A percentile compares a stretch with the other conserved stretches of the same genome.
phyloP scores from a whole-genome alignment of 176 grass and related monocot species.

The Carex myosuroides region DNA sequence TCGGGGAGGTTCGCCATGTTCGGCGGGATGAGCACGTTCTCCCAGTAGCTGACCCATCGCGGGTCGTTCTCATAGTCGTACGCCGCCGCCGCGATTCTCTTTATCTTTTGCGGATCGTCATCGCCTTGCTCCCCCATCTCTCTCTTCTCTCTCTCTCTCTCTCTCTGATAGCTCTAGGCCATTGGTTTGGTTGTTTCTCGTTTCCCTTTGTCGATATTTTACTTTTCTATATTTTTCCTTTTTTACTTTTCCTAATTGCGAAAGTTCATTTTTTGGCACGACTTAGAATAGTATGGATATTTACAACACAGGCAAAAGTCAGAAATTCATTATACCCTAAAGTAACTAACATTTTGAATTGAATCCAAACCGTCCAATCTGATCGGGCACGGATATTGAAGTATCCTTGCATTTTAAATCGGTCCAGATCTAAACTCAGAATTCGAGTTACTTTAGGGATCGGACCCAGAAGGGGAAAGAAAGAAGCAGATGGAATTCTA shows the following conservation, averaged over 20 bases:
- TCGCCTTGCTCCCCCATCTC: conserved; percentile 22
- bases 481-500: background rate
- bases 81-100: conserved; percentile 32
- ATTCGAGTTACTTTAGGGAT: no score
- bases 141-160: background rate
- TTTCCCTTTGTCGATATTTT: background rate
- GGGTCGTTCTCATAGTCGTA: conserved; percentile 55
- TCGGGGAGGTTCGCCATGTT: conserved; percentile 36
- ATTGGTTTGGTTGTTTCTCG: conserved; percentile 20
- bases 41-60: conserved; percentile 44
- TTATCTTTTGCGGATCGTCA: conserved; percentile 30
- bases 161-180: background rate
- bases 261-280: background rate
- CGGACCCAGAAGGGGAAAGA: background rate
- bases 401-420: no score
- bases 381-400: no score
- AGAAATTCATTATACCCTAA: no score
- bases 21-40: conserved; percentile 36
- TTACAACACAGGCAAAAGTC: no score
- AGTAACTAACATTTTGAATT: no score
- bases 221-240: background rate
- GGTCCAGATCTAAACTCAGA: no score
- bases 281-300: no score
- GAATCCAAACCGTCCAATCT: no score
- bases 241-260: background rate